Evolutionary conservation across 192 early-diverging fungal species (phyloP).

Genomic region (Umbelopsis vinacea): DNA sequence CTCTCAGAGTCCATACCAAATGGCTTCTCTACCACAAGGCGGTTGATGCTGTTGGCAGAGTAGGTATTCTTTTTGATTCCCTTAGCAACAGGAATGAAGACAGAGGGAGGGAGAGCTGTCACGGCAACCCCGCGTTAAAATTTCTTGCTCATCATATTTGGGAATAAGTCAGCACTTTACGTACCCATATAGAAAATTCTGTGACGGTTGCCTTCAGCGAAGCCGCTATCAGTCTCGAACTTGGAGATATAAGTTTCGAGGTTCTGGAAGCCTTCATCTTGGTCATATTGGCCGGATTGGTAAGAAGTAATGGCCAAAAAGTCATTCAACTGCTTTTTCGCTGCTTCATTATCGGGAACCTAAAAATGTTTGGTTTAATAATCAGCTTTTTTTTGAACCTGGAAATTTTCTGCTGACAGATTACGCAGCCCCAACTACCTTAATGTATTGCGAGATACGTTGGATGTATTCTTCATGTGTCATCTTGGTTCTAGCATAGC

Average conservation of each 20-base stretch:
- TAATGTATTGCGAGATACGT: conserved; percentile 71
- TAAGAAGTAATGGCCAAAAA: conserved; percentile 79
- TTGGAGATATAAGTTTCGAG: conserved; percentile 64
- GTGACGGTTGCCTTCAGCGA: conserved; percentile 33
- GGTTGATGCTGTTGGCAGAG: conserved; percentile 66
- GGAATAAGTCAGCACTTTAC: conserved; percentile 18
- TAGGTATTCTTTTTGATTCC: conserved; percentile 77
- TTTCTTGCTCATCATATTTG: conserved; percentile 1
- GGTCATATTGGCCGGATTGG: conserved; percentile 82
- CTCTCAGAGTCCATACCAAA: conserved; percentile 90
- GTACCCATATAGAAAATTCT: conserved; percentile 77
- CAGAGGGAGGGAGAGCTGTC: conserved; percentile 82
- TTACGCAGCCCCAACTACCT: conserved; percentile 29
- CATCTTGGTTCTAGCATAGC: conserved; percentile 91
- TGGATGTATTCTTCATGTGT: conserved; percentile 74
- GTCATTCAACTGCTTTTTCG: conserved; percentile 54
- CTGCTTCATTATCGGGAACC: conserved; percentile 42
- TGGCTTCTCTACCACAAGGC: conserved; percentile 93
- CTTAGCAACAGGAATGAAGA: conserved; percentile 82
- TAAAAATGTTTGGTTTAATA: conserved; percentile 19
- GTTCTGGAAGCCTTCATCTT: conserved; percentile 65
- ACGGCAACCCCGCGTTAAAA: conserved; percentile 40
- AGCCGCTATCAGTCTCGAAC: conserved; percentile 54
- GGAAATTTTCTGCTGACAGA: conserved; percentile 1
- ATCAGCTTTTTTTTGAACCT: not conserved